Base-by-base conservation (phyloP, 495 filamentous ascomycete species). In the Aspergillus steynii region DNA sequence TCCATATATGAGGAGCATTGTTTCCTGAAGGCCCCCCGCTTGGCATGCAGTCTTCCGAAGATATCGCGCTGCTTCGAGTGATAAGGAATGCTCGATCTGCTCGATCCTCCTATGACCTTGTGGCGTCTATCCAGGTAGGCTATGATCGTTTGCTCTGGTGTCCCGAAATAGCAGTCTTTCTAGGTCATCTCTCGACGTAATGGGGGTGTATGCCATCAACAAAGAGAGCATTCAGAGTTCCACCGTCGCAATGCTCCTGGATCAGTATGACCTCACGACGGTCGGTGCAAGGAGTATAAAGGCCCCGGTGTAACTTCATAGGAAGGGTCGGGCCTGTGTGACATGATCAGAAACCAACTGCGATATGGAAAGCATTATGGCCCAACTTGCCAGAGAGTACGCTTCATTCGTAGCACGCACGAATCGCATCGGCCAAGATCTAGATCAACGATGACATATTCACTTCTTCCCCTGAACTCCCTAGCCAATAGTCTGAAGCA, bases 171-270 rank as follows among this genome's bases (percentile, higher is more conserved):
- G 1, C 12, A 15, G 37, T 42, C 9, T 42, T 42, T 10, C 37
- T 1, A 42, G 12, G 12, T 14, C 10, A 14, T 42, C 37, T 42
- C 8, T 42, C 10, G 37, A 42, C 37, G 9, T 10, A 14, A 42
- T 42, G 14, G 12, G 37, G 14, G 37, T 8, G 14, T 15, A 42
- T 42, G 9, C 12, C 12, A 42, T 42, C 37, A 15, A 12, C 7
- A 25, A 27, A 50, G 29, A 29, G 27, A 47, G 45, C 46, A 29
- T 52, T n/a, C 14, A 52, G 15, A 29, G 26, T 65, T 57, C 47
- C 51, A 71, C 63, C 61, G 66, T 69, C 67, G 48, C 66, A 71
- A 37, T 56, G 37, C 48, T 49, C 45, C 37, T 3, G 37, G 9
- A 15, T 42, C 37, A 42, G 37, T 42, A 42, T 42, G 37, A 42